A percentile compares a stretch with the other conserved stretches of the same genome.
Evolutionary conservation across 1,139 yeast species (phyloP).

Genomic region (Suhomyces kunorum): DNA sequence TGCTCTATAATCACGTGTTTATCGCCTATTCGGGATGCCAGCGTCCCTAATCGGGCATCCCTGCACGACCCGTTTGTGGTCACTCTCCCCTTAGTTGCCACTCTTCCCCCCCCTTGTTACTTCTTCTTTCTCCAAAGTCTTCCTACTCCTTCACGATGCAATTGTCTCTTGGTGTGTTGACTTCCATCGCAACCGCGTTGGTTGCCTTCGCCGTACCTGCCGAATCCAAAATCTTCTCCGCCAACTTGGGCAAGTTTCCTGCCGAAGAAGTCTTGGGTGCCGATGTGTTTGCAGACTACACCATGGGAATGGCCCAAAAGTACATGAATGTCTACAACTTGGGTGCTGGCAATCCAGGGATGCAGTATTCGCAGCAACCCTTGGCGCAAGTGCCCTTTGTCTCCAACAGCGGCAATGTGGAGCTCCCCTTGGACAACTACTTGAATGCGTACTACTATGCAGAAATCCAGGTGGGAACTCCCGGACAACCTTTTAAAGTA

Average conservation of each 20-base stretch:
- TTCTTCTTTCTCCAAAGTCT: neutral
- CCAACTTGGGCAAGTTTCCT: conserved; percentile 65
- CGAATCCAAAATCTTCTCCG: conserved; percentile 64
- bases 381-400: conserved; percentile 49
- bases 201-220: conserved; percentile 31
- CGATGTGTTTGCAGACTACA: conserved; percentile 60
- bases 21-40: neutral
- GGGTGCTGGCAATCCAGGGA: conserved; percentile 27
- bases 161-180: conserved; percentile 33
- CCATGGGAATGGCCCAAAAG: conserved; percentile 70
- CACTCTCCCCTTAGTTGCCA: conserved; percentile 13
- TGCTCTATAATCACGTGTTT: neutral
- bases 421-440: conserved; percentile 86
- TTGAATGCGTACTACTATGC: conserved; percentile 94
- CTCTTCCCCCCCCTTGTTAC: conserved; percentile 2
- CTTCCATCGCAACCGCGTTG: conserved; percentile 40
- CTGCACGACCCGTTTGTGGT: conserved; percentile 8
- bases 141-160: conserved; percentile 27
- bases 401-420: conserved; percentile 33
- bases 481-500: conserved; percentile 88
- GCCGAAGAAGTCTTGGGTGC: conserved; percentile 63
- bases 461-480: conserved; percentile 87
- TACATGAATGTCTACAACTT: conserved; percentile 60
- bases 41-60: conserved; percentile 1
- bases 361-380: conserved; percentile 22